Percentiles rank a stretch among this genome's conserved stretches.
These are phyloP conservation scores for Prunus mira DNA, from an alignment of 306 rosid species.

Conservation along the genomic window DNA sequence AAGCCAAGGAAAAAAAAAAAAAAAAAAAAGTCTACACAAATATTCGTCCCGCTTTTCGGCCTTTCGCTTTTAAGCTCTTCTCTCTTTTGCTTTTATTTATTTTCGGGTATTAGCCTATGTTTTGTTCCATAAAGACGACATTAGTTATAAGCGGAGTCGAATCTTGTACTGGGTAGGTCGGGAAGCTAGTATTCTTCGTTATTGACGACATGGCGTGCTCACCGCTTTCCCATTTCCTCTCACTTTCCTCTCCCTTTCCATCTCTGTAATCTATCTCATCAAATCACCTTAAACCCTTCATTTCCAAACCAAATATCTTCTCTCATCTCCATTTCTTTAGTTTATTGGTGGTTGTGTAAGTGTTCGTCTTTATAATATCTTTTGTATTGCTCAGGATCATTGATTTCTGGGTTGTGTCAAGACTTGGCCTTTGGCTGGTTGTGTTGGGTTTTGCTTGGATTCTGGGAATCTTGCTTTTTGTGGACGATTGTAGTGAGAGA, in stretches of 20 bases:
- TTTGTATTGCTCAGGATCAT: constrained; percentile 10
- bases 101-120: too few relatives aligned
- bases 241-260: constrained; percentile 2
- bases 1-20: neutral
- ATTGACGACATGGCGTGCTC: neutral
- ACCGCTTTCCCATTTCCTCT: constrained; percentile 5
- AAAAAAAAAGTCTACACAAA: neutral
- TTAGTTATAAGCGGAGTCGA: neutral
- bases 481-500: constrained; percentile 21
- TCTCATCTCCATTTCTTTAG: too few relatives aligned
- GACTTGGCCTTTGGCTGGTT: constrained; percentile 1
- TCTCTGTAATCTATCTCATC: neutral
- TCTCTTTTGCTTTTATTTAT: too few relatives aligned
- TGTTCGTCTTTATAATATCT: neutral
- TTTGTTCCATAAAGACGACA: too few relatives aligned
- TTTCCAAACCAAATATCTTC: neutral
- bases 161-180: neutral
- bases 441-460: constrained; percentile 25
- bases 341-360: too few relatives aligned
- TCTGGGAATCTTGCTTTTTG: constrained; percentile 6
- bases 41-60: neutral
- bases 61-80: neutral
- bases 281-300: too few relatives aligned
- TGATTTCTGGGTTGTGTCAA: constrained; percentile 9
- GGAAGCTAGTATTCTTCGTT: neutral